Percentiles rank a stretch among this genome's conserved stretches.
phyloP scores from a whole-genome alignment of 352 stramenopile genomes.

The Phytopythium oedochilum region DNA sequence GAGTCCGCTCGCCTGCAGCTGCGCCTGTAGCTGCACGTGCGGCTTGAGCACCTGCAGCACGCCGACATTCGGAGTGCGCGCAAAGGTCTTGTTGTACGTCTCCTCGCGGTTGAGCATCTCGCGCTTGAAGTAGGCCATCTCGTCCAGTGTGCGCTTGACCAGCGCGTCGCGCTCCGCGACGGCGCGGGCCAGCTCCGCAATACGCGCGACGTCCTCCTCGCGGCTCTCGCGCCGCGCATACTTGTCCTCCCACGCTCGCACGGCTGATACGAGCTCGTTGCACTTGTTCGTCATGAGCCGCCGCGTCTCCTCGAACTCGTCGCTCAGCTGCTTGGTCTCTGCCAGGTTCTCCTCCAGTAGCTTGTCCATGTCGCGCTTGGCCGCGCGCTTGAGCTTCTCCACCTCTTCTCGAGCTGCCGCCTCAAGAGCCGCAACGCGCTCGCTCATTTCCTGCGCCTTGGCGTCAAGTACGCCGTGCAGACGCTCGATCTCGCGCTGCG shows the following conservation, averaged over 20 bases:
- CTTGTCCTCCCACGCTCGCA: constrained; percentile 52
- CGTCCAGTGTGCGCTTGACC: constrained; percentile 64
- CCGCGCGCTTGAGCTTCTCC: constrained; percentile 45
- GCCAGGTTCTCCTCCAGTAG: constrained; percentile 61
- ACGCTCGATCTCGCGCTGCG: constrained; percentile 21
- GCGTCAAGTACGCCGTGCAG: constrained; percentile 23
- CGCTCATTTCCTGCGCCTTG: constrained; percentile 26
- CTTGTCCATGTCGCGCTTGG: constrained; percentile 63
- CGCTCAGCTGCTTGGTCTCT: constrained; percentile 60
- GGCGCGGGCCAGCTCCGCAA: constrained; percentile 57
- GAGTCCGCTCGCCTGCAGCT: constrained; percentile 21
- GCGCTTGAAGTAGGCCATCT: constrained; percentile 92
- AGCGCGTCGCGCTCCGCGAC: constrained; percentile 70
- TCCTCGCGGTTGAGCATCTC: constrained; percentile 92
- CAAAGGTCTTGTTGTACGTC: constrained; percentile 94
- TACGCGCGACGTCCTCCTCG: constrained; percentile 75
- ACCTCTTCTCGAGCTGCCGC: constrained; percentile 34
- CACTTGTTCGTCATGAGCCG: constrained; percentile 52
- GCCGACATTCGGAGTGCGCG: constrained; percentile 77
- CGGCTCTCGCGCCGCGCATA: constrained; percentile 62
- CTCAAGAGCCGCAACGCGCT: constrained; percentile 31
- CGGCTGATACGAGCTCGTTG: constrained; percentile 25
- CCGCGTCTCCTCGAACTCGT: constrained; percentile 66
- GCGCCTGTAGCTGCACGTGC: constrained; percentile 48
- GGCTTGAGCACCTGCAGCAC: constrained; percentile 87